phyloP scores from a whole-genome alignment of 345 rosid species.

The Linum trigynum region DNA sequence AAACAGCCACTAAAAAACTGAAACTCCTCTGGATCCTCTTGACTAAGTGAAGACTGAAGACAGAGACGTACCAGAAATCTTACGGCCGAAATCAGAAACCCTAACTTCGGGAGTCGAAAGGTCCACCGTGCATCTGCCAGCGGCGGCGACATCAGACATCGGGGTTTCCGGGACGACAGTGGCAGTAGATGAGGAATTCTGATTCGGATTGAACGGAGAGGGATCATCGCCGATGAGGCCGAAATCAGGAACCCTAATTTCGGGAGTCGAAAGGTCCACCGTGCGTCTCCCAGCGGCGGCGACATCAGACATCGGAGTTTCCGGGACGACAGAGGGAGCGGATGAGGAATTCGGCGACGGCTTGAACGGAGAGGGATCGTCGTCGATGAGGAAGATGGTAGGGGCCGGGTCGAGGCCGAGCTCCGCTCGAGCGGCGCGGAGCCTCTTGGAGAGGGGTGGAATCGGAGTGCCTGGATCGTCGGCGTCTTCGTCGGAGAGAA shows the following conservation, averaged over 20 bases:
- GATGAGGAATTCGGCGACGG: slow-evolving; percentile 15
- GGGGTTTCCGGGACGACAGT: slow-evolving; percentile 64
- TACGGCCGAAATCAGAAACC: slow-evolving; percentile 24
- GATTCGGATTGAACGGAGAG: slow-evolving; percentile 38
- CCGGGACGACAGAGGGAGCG: slow-evolving; percentile 46
- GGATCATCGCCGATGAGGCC: slow-evolving; percentile 40
- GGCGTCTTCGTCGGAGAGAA: slow-evolving; percentile 48
- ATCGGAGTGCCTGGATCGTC: slow-evolving; percentile 28
- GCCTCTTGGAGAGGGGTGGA: slow-evolving; percentile 30
- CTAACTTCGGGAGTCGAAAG: slow-evolving; percentile 14
- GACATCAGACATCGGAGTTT: slow-evolving; percentile 51
- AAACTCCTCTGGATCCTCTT: background rate
- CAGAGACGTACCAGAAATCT: background rate
- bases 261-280: slow-evolving; percentile 11
- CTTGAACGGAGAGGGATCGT: slow-evolving; percentile 52
- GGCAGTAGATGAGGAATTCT: slow-evolving; percentile 21
- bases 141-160: slow-evolving; percentile 33
- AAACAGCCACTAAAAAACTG: background rate
- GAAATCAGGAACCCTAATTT: slow-evolving; percentile 20
- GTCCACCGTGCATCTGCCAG: slow-evolving; percentile 30
- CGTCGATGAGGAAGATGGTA: slow-evolving; percentile 39
- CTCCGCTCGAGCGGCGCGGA: slow-evolving; percentile 14
- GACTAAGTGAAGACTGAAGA: background rate
- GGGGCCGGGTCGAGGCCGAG: slow-evolving; percentile 13
- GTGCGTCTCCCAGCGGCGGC: slow-evolving; percentile 35